These are phyloP conservation scores for Arctium minus DNA, from an alignment of 129 eudicot species.

Conservation along the genomic window DNA sequence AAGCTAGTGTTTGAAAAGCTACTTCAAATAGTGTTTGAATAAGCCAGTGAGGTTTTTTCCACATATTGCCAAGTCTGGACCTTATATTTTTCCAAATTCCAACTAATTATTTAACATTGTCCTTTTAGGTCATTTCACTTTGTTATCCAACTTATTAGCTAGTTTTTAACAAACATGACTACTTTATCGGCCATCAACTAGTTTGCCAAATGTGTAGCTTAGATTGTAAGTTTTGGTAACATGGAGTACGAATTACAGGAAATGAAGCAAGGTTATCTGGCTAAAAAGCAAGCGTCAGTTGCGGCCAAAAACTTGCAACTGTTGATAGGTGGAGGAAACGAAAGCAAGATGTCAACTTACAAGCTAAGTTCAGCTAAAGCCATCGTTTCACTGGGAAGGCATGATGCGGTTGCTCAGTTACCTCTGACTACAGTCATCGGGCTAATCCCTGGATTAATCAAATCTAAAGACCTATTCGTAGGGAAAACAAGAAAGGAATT, in stretches of 20 bases:
- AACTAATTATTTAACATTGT: too few species aligned
- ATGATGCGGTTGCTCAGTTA: slow-evolving; percentile 72
- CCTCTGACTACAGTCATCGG: slow-evolving; percentile 56
- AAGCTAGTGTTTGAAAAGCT: neutral
- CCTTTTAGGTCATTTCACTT: too few species aligned
- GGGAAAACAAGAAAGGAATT: slow-evolving; percentile 69
- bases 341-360: slow-evolving; percentile 53
- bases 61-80: neutral
- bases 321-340: slow-evolving; percentile 56
- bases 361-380: slow-evolving; percentile 37
- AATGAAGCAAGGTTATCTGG: slow-evolving; percentile 79
- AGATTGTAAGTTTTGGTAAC: slow-evolving; percentile 28
- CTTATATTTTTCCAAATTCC: neutral
- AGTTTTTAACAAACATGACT: neutral
- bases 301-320: slow-evolving; percentile 65
- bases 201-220: neutral
- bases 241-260: slow-evolving; percentile 37
- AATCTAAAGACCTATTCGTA: slow-evolving; percentile 73
- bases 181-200: neutral
- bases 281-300: slow-evolving; percentile 63
- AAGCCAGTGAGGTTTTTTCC: neutral
- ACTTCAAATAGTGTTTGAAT: neutral
- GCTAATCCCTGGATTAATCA: slow-evolving; percentile 65
- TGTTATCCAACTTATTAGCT: neutral
- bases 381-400: slow-evolving; percentile 77